Conservation (phyloP, 768 basidiomycete species). For the Tulasnella calospora region DNA sequence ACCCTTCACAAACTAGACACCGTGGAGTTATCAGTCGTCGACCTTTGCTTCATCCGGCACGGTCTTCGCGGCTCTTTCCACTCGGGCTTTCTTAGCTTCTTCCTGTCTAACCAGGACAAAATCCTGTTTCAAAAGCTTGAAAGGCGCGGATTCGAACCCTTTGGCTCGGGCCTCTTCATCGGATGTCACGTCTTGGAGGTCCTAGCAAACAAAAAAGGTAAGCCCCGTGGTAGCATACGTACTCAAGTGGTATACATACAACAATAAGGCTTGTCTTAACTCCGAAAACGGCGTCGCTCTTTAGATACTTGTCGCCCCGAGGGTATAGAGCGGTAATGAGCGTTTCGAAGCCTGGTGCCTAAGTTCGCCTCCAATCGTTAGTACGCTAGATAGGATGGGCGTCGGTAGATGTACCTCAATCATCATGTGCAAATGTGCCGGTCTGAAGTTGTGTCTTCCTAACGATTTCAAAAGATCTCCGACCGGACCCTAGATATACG, state of each 20-base stretch:
- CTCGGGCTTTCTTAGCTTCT: slow-evolving; percentile 39
- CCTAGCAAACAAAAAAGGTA: slow-evolving; percentile 37
- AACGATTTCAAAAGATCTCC: slow-evolving; percentile 54
- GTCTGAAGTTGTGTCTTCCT: slow-evolving; percentile 67
- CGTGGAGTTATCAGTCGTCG: neutral
- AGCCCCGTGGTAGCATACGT: neutral
- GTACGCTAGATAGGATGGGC: neutral
- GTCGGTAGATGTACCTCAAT: slow-evolving; percentile 39
- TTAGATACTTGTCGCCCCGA: slow-evolving; percentile 59
- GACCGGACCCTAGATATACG: slow-evolving; percentile 56
- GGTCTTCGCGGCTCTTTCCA: slow-evolving; percentile 23
- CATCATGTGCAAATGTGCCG: slow-evolving; percentile 74
- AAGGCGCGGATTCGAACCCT: slow-evolving; percentile 48
- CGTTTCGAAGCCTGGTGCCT: slow-evolving; percentile 64
- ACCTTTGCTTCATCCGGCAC: neutral
- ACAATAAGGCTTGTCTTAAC: slow-evolving; percentile 74
- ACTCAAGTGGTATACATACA: slow-evolving; percentile 43
- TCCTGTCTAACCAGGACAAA: slow-evolving; percentile 45
- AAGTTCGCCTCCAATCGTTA: neutral
- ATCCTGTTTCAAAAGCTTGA: slow-evolving; percentile 44
- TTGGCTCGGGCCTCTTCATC: slow-evolving; percentile 51
- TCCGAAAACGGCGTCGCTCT: slow-evolving; percentile 75
- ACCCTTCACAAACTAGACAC: neutral
- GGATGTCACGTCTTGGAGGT: slow-evolving; percentile 51
- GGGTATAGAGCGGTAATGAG: slow-evolving; percentile 72